These are phyloP conservation scores for Fusarium sp. DNA, from an alignment of 2,329 filamentous ascomycete genomes.

Conservation along the genomic window DNA sequence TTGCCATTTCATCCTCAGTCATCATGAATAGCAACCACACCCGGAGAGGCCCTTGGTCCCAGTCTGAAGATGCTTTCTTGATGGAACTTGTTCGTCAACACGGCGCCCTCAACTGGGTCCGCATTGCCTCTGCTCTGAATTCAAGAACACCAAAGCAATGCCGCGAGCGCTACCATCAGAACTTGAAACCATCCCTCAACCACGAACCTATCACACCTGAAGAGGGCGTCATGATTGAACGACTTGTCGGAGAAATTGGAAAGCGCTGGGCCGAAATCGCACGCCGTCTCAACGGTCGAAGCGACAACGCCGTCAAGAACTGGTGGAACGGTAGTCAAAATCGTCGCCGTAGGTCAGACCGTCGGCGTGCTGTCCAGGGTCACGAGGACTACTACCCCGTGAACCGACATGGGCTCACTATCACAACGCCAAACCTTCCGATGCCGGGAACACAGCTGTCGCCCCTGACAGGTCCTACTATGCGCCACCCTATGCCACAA, in stretches of 20 bases:
- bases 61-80: conserved; percentile 77
- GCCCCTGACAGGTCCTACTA: conserved; percentile 26
- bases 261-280: conserved; percentile 96
- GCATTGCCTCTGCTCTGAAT: conserved; percentile 79
- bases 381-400: conserved; percentile 39
- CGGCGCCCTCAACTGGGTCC: conserved; percentile 89
- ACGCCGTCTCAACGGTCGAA: conserved; percentile 81
- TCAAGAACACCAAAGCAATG: conserved; percentile 93
- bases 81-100: conserved; percentile 76
- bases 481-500: conserved; percentile 35
- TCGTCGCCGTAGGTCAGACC: conserved; percentile 69
- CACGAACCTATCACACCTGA: conserved; percentile 78
- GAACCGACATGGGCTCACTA: conserved; percentile 46
- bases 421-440: conserved; percentile 37
- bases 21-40: conserved; percentile 39
- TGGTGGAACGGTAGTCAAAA: conserved; percentile 98
- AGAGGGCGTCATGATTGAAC: conserved; percentile 79
- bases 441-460: conserved; percentile 25
- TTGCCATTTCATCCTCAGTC: neutral
- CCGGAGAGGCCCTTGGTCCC: conserved; percentile 82
- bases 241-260: conserved; percentile 80
- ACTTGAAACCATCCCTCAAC: conserved; percentile 81
- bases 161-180: conserved; percentile 92
- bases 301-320: conserved; percentile 97
- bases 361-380: conserved; percentile 48